Conservation (phyloP, 1,284 basidiomycete genomes). For the Trichosporon sp. region DNA sequence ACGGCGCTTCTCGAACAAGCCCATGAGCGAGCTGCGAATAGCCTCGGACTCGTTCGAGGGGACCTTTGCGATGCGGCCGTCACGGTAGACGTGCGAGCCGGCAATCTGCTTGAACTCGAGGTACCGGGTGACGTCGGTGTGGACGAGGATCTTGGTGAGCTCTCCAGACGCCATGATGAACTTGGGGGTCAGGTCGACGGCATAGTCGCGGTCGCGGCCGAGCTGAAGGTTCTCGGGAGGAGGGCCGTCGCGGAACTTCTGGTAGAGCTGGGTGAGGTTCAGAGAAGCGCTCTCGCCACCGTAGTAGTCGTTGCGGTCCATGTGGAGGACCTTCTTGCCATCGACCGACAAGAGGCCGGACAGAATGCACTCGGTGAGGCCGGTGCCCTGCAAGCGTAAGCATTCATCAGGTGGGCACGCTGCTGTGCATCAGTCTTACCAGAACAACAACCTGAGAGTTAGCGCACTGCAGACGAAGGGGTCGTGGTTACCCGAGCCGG, state of each 20-base stretch:
- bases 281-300: conserved; percentile 96
- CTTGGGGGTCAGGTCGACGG: conserved; percentile 89
- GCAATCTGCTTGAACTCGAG: conserved; percentile 99
- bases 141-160: conserved; percentile 96
- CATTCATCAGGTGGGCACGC: neutral
- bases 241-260: conserved; percentile 75
- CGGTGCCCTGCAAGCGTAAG: conserved; percentile 68
- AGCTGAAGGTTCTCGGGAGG: conserved; percentile 67
- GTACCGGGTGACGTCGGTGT: conserved; percentile 98
- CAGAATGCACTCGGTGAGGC: conserved; percentile 96
- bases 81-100: conserved; percentile 95
- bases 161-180: conserved; percentile 99
- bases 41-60: conserved; percentile 98
- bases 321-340: conserved; percentile 99
- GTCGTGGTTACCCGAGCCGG: neutral
- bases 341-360: conserved; percentile 96
- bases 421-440: conserved; percentile 37
- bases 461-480: conserved; percentile 6
- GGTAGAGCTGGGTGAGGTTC: conserved; percentile 97
- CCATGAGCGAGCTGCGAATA: conserved; percentile 92
- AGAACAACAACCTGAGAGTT: conserved; percentile 78
- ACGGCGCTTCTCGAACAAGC: conserved; percentile 95
- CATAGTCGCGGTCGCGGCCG: conserved; percentile 92
- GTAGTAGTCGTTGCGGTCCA: conserved; percentile 99
- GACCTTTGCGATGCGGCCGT: conserved; percentile 96